Evolutionary conservation across 768 basidiomycete species (phyloP).

Genomic region (Pleurotus platypus): DNA sequence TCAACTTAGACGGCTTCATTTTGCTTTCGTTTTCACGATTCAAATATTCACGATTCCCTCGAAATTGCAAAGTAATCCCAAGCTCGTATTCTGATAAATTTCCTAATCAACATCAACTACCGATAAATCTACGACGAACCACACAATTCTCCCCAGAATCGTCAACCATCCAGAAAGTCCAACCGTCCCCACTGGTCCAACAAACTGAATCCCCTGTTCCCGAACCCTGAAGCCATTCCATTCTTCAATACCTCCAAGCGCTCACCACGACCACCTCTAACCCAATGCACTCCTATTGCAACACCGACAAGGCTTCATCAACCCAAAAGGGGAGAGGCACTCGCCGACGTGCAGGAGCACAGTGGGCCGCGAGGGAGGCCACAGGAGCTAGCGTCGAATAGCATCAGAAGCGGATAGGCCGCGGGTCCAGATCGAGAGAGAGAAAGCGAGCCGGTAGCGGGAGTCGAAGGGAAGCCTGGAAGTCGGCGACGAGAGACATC

Average conservation of each 20-base stretch:
- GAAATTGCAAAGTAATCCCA: background rate
- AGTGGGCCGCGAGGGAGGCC: background rate
- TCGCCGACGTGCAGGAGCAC: background rate
- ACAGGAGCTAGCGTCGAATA: conserved; percentile 6
- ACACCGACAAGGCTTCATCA: conserved; percentile 4
- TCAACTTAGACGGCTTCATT: too few relatives aligned
- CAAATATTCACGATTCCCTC: too few relatives aligned
- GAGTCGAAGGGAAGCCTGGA: too few relatives aligned
- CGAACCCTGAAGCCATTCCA: background rate
- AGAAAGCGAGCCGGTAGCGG: too few relatives aligned
- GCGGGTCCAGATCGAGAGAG: too few relatives aligned
- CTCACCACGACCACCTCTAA: background rate
- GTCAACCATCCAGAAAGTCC: background rate
- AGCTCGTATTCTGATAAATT: background rate
- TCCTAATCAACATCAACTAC: background rate
- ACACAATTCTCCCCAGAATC: background rate
- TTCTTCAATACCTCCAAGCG: background rate
- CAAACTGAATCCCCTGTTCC: background rate
- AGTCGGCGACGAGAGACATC: too few relatives aligned
- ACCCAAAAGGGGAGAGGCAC: conserved; percentile 7
- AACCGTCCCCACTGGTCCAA: background rate
- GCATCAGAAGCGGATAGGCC: too few relatives aligned
- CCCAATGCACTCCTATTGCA: conserved; percentile 1
- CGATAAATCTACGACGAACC: background rate
- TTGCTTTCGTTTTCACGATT: too few relatives aligned